Evolutionary conservation across 805 yeast species (phyloP).

Genomic region (Teunomyces gatunensis): DNA sequence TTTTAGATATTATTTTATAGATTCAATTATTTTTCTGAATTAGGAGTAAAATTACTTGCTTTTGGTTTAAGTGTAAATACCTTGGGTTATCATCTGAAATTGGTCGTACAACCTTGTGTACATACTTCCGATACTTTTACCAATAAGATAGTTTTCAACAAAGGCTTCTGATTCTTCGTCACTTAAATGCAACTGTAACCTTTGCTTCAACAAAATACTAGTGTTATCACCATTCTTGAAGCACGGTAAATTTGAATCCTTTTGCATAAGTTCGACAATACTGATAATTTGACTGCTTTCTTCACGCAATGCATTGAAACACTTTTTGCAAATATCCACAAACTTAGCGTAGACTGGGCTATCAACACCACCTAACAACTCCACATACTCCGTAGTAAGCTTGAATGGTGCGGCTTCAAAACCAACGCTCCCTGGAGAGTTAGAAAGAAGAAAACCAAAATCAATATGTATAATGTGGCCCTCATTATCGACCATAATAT

Average conservation of each 20-base stretch:
- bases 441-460: constrained; percentile 88
- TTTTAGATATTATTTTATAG: background rate
- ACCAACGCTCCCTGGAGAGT: constrained; percentile 96
- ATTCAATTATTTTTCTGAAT: background rate
- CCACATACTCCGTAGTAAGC: constrained; percentile 84
- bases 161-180: constrained; percentile 73
- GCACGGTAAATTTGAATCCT: constrained; percentile 86
- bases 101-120: constrained; percentile 94
- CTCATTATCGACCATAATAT: constrained; percentile 92
- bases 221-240: constrained; percentile 87
- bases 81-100: constrained; percentile 91
- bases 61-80: constrained; percentile 68
- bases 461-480: constrained; percentile 96
- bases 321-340: constrained; percentile 60
- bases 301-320: constrained; percentile 71
- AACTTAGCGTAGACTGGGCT: constrained; percentile 61
- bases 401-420: constrained; percentile 98
- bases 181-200: constrained; percentile 73
- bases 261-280: constrained; percentile 92
- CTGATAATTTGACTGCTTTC: constrained; percentile 72
- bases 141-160: constrained; percentile 74
- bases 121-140: constrained; percentile 79
- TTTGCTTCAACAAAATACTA: constrained; percentile 69
- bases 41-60: background rate
- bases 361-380: constrained; percentile 76